These are phyloP conservation scores for Populus ilicifolia DNA, from an alignment of 345 rosid species.

Conservation along the genomic window DNA sequence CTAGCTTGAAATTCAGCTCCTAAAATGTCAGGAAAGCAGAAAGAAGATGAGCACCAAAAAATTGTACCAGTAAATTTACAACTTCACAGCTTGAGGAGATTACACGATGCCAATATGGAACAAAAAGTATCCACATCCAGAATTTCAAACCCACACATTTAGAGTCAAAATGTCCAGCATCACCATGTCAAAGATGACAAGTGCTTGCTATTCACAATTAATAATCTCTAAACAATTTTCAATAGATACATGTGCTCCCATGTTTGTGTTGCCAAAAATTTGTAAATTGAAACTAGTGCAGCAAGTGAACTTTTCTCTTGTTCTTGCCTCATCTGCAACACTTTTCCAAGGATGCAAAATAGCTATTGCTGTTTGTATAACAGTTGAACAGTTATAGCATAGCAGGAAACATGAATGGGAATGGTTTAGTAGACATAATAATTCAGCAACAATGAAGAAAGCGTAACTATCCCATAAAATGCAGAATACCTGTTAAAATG, in stretches of 20 bases:
- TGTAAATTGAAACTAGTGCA: background rate
- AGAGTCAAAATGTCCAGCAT: background rate
- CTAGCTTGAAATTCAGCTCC: conserved; percentile 92
- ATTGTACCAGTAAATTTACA: background rate
- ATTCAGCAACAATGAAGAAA: background rate
- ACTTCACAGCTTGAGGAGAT: background rate
- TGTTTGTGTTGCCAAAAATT: background rate
- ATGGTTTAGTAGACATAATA: background rate
- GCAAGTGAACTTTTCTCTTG: background rate
- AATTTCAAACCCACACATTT: background rate
- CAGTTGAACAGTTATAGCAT: background rate
- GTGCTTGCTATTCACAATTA: background rate
- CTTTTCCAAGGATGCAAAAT: background rate
- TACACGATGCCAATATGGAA: background rate
- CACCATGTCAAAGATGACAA: background rate
- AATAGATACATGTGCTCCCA: background rate
- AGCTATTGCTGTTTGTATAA: background rate
- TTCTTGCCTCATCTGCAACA: background rate
- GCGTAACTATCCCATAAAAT: background rate
- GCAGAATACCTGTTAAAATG: conserved; percentile 65
- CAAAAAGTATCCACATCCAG: background rate
- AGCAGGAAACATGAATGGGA: background rate
- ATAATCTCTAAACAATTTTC: background rate
- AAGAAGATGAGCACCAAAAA: background rate
- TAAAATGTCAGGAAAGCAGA: conserved; percentile 22